Conservation (phyloP, 768 basidiomycete species). For the Leccinum subgranulosum region DNA sequence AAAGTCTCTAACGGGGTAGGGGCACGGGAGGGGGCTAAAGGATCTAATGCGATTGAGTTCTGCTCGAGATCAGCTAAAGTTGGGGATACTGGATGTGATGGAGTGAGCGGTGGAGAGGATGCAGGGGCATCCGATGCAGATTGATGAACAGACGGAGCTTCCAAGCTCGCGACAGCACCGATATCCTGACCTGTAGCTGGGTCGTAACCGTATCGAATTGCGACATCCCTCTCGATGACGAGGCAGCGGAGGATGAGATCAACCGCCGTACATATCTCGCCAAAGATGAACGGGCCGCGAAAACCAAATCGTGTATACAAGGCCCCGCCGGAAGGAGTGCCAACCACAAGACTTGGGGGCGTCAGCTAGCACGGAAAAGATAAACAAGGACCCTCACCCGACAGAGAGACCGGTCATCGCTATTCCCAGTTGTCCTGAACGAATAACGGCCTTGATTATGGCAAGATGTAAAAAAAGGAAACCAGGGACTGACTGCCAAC, state of each 20-base stretch:
- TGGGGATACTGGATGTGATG: neutral
- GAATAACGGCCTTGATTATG: neutral
- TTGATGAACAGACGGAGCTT: conserved; percentile 1
- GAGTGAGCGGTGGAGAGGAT: neutral
- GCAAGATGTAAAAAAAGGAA: neutral
- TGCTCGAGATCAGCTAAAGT: neutral
- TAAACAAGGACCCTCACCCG: conserved; percentile 36
- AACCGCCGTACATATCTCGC: conserved; percentile 41
- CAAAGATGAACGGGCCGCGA: conserved; percentile 57
- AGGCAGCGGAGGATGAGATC: conserved; percentile 56
- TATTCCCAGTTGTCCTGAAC: conserved; percentile 54
- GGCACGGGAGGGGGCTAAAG: neutral
- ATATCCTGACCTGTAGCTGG: conserved; percentile 27
- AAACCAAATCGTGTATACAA: conserved; percentile 55
- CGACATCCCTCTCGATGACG: conserved; percentile 54
- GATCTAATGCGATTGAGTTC: neutral
- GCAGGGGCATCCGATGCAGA: neutral
- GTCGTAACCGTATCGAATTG: conserved; percentile 46
- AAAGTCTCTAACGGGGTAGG: conserved; percentile 4
- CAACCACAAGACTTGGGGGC: conserved; percentile 43
- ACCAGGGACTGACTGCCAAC: conserved; percentile 43
- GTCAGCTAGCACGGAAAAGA: neutral
- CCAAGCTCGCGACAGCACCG: conserved; percentile 1
- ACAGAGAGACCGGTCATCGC: conserved; percentile 57
- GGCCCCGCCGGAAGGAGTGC: conserved; percentile 55